Evolutionary conservation across 2,329 filamentous ascomycete genomes (phyloP), one percentile per base, ranked within the genome.

Genomic region (Dryadomyces quercus-mongolicae): DNA sequence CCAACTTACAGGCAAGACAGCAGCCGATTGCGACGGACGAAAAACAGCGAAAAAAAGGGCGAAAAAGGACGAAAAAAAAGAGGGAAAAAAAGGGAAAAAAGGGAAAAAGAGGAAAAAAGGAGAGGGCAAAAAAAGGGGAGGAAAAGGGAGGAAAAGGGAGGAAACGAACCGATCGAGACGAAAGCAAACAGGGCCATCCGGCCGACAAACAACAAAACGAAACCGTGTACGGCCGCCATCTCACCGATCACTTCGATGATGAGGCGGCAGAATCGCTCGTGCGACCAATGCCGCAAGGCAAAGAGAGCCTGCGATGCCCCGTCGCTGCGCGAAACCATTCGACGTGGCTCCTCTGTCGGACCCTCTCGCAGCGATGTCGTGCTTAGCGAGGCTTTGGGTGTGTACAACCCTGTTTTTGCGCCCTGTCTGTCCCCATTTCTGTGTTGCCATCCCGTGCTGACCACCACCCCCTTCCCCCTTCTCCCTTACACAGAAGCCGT

Each of bases 231-330:
- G n/a, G n/a, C n/a, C n/a, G n/a, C n/a, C n/a, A n/a, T n/a, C n/a
- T n/a, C n/a, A n/a, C n/a, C n/a, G n/a, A n/a, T n/a, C 42, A 44
- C 15, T 9, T 9, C 16, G 40, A 31, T 9, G 16, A 60, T 60
- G 58, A 48, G 59, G 34, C 59, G 59, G 43, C 59, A 61, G 42
- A 60, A 61, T 50, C 59, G 56, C 49, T 58, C 57, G 13, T 61
- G 59, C 51, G 59, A 61, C 44, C 59, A 61, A 52, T 61, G 59
- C 31, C 58, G 59, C 49, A 59, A 55, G 55, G 58, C 59, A 45
- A 61, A 61, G 53, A 53, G 59, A 10, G 59, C 54, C 3, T 61
- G 59, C 31, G 58, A 61, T 36, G 59, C 59, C 15, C 58, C 58
- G 16, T 57, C 56, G 20, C 53, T 60, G 25, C 55, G 55, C 7